Evolutionary conservation across 129 eudicot genomes (phyloP), one percentile per base, ranked within the genome.

Genomic region (Flaveria trinervia): DNA sequence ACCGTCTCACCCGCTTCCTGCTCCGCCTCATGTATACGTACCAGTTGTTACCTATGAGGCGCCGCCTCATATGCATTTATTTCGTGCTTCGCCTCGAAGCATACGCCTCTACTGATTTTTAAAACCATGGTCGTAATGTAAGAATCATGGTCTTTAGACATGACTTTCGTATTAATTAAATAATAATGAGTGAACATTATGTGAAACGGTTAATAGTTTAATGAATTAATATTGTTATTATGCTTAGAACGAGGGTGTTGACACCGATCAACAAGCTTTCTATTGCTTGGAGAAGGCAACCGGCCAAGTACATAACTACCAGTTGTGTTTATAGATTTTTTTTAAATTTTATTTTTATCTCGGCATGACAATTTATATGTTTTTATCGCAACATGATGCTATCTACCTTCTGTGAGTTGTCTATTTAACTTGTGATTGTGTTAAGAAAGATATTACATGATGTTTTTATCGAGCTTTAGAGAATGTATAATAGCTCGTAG

Each of bases 301-400:
- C 5, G 91, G 86, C 73, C 96, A 86, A 89, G 93, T 92, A 79
- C 74, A 15, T 68, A 48, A 41, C 68, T n/a, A 43, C 7, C 39
- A 2, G 41, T 14, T 54, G 43, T 59, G 51, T 30, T 13, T 70
- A 66, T 4, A 26, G 4, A 55, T 50, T 76, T 30, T 62, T 62
- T 45, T 62, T 62, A 26, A 28, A 13, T 13, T 4, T 2, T 26
- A 30, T 28, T 55, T 59, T 82, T 68, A 71, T 61, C 22, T 61
- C 28, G 15, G 25, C 14, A 61, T 71, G 5, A n/a, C 75, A 43
- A 2, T 80, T 28, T 84, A 77, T 7, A 20, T 84, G 46, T 79
- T 82, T 3, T 77, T 88, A 97, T 78, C 89, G 91, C 96, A 94
- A 83, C 93, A 96, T 33, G 96, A 86, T 81, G 98, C 98, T 30